Evolutionary conservation across 1,284 basidiomycete genomes (phyloP), one percentile per base, ranked within the genome.

Genomic region (Leccinum proliferum): DNA sequence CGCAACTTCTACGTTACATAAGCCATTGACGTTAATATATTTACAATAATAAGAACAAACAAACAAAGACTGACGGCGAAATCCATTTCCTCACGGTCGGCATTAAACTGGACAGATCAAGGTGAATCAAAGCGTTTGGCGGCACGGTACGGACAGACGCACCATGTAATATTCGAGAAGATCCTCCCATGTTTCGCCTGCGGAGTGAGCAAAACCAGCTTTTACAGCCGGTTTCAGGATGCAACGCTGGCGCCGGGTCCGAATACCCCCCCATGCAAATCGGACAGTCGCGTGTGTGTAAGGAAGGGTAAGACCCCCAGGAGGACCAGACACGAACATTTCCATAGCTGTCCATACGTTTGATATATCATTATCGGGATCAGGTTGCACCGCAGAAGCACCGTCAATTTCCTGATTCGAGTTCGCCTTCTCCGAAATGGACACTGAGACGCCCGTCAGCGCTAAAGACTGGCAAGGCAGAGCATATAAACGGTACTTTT

Each of bases 241-340:
- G 93, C 93, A 21, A 93, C 91, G 63, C 93, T 94, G 3, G 96
- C 93, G 58, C 96, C 94, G 12, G 93, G 92, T 0, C 97, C 96
- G 71, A 92, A 99, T 9, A 93, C 85, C 2, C 96, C 97, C 14
- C 96, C 96, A 6, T 83, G 86, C 4, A 96, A 82, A 76, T 99
- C 97, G 1, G 96, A 96, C 4, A 99, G 78, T 7, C 90, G 83
- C 0, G 93, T 93, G 83, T 0, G 90, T 88, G 58, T 93, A 86
- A 0, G 94, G 93, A 3, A 99, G 79, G 0, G 92, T 92, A 11
- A 88, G 82, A 9, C 97, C 97, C 9, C 95, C 95, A 0, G 95
- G 93, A 14, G 97, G 95, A 5, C 97, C 96, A 0, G 87, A 83
- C 43, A 87, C 73, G 76, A 92, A 98, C 63, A 81, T 79, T 3